Conservation (phyloP, 2,329 filamentous ascomycete species). For the Aspergillus pseudotamarii region DNA sequence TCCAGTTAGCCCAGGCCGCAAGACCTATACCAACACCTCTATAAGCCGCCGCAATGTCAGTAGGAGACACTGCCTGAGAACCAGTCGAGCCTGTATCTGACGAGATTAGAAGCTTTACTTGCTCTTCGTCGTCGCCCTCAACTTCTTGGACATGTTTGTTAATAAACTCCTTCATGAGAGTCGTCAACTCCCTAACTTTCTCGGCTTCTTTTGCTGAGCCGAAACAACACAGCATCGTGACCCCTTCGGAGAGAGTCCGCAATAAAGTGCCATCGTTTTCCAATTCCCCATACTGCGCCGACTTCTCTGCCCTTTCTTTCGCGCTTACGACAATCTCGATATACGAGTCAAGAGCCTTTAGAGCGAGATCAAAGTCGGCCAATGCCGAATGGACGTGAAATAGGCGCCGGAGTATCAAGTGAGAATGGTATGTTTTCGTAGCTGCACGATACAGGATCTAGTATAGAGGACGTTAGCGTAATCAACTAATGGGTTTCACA, state of each 20-base stretch:
- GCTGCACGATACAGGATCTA: conserved; percentile 85
- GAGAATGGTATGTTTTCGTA: conserved; percentile 94
- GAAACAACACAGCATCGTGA: conserved; percentile 80
- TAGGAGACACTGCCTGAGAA: conserved; percentile 54
- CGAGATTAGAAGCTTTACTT: conserved; percentile 22
- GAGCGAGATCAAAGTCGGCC: conserved; percentile 88
- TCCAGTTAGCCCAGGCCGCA: conserved; percentile 83
- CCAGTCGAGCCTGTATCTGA: conserved; percentile 20
- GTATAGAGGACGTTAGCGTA: not conserved
- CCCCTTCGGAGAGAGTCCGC: conserved; percentile 76
- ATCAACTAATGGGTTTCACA: not conserved
- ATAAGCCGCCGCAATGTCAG: conserved; percentile 71
- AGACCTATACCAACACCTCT: conserved; percentile 83
- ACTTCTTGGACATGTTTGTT: conserved; percentile 56
- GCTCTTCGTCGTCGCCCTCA: conserved; percentile 23
- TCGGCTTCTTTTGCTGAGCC: conserved; percentile 74
- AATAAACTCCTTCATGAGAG: conserved; percentile 75
- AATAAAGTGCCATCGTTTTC: conserved; percentile 79
- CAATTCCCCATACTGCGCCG: conserved; percentile 63
- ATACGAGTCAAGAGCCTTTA: conserved; percentile 91
- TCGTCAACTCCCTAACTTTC: conserved; percentile 72
- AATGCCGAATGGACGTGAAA: conserved; percentile 86
- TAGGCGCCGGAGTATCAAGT: conserved; percentile 79
- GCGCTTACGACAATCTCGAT: conserved; percentile 83
- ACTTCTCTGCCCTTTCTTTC: conserved; percentile 80